A percentile compares a stretch with the other conserved stretches of the same genome.
Conservation (phyloP, 1,284 basidiomycete genomes). For the Leccinum griseonigrum region DNA sequence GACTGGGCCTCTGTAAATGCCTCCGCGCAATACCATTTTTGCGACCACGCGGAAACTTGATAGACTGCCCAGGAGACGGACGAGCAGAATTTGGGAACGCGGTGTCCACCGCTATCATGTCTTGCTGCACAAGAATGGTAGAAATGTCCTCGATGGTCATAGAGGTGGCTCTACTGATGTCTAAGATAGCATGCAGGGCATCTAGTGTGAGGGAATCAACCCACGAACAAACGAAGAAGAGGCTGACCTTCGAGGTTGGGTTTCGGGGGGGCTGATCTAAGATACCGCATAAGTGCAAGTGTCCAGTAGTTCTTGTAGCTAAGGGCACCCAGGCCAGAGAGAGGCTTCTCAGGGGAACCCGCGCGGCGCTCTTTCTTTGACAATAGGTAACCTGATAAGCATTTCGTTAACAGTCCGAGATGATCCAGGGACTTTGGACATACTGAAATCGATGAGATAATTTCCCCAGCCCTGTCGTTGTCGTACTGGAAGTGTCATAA, state of each 20-base stretch:
- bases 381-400: slow-evolving; percentile 79
- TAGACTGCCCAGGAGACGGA: slow-evolving; percentile 72
- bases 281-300: slow-evolving; percentile 82
- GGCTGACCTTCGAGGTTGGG: slow-evolving; percentile 73
- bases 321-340: slow-evolving; percentile 86
- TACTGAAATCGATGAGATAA: slow-evolving; percentile 95
- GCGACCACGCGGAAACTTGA: slow-evolving; percentile 69
- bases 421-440: slow-evolving; percentile 37
- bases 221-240: slow-evolving; percentile 7
- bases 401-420: slow-evolving; percentile 3
- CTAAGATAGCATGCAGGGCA: slow-evolving; percentile 42
- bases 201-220: slow-evolving; percentile 19
- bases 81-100: slow-evolving; percentile 48
- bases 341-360: slow-evolving; percentile 91
- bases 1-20: slow-evolving; percentile 57
- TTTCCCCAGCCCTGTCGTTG: slow-evolving; percentile 96
- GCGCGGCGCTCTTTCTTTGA: slow-evolving; percentile 91
- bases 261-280: slow-evolving; percentile 58
- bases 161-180: slow-evolving; percentile 83
- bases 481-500: slow-evolving; percentile 96
- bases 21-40: slow-evolving; percentile 63
- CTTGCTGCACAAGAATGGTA: slow-evolving; percentile 71
- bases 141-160: slow-evolving; percentile 92
- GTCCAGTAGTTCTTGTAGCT: slow-evolving; percentile 98
- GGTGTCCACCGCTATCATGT: slow-evolving; percentile 70